phyloP scores from a whole-genome alignment of 306 rosid species.

The Malus orientalis region DNA sequence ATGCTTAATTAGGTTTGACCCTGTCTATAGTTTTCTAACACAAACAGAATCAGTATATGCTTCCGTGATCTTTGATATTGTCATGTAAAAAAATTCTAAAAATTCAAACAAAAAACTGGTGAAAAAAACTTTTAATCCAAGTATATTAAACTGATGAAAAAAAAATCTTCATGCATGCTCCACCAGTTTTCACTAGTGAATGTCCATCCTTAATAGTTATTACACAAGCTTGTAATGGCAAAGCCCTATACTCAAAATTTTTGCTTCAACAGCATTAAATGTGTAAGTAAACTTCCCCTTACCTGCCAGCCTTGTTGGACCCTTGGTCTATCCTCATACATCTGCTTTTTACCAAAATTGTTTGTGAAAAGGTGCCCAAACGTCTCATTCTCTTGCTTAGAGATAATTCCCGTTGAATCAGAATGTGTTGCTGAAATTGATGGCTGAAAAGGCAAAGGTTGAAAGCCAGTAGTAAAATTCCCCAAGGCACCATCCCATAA shows the following conservation, averaged over 20 bases:
- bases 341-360: slow-evolving; percentile 22
- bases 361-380: slow-evolving; percentile 26
- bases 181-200: background rate
- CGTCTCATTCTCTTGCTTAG: slow-evolving; percentile 40
- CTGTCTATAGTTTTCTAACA: background rate
- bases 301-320: slow-evolving; percentile 62
- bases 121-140: background rate
- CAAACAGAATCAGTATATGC: background rate
- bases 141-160: background rate
- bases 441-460: slow-evolving; percentile 38
- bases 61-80: background rate
- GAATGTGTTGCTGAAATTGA: slow-evolving; percentile 32
- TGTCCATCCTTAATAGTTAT: background rate
- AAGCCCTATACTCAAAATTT: background rate
- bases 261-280: background rate
- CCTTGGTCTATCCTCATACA: slow-evolving; percentile 26
- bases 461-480: slow-evolving; percentile 28
- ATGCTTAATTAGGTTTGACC: background rate
- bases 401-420: slow-evolving; percentile 21
- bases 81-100: background rate
- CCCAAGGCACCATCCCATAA: slow-evolving; percentile 38
- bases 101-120: background rate
- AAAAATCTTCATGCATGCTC: background rate
- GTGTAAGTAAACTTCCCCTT: slow-evolving; percentile 1
- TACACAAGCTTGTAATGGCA: background rate